Evolutionary conservation across 1,139 yeast species (phyloP), one percentile per base, ranked within the genome.

Genomic region (Pichia sp.): DNA sequence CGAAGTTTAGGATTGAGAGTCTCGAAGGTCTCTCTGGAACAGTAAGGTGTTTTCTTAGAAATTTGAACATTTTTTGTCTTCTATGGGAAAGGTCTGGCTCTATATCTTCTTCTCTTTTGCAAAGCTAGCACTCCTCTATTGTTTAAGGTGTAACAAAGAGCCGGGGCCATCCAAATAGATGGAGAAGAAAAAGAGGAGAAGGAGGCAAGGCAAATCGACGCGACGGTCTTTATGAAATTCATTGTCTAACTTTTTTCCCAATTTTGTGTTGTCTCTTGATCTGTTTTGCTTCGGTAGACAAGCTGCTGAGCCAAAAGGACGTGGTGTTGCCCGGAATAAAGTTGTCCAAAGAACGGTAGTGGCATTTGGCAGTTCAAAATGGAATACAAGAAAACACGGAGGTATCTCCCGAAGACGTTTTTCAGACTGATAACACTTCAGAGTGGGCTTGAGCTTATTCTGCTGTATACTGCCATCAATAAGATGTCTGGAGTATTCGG

Each of bases 401-500:
- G 57, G 23, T 47, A 45, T 36, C 46, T 56, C 1, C 59, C 59
- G 13, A 47, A 38, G 2, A 47, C 45, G 10, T 56, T 57, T 26
- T 46, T 53, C 13, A 82, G 82, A 26, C 63, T 78, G 46, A 71
- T 90, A 29, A 97, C 98, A 4, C 78, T 93, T 45, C 89, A 86
- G 66, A 78, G 88, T 41, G 98, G 97, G 8, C 96, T 90, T 29
- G 98, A 93, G 69, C 69, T 90, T 11, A 81, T 88, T 29, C 74
- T 90, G n/a, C 87, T 90, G 1, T 75, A 87, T 42, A 86, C 95
- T 26, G 80, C 90, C 49, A 77, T 92, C 63, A 92, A 93, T 73
- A 92, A 92, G 69, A 90, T 93, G 59, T 85, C 96, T 55, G 97
- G 98, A 8, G 75, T 85, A 31, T 93, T 86, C 70, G 99, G 98